Conservation (phyloP, 1,284 basidiomycete genomes). For the Wolfiporia cocos region DNA sequence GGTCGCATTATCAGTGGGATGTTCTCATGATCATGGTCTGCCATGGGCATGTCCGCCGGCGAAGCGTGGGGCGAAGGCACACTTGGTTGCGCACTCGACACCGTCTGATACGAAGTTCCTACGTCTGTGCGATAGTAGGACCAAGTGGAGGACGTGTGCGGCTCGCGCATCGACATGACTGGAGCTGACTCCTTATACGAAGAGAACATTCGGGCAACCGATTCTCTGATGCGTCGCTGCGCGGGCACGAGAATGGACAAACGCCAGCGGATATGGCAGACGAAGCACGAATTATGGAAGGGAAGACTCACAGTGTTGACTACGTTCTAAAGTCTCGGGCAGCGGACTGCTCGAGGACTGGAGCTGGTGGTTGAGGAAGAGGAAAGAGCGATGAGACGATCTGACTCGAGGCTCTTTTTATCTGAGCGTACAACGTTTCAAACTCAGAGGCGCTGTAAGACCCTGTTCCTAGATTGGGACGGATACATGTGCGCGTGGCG, state of each 20-base stretch:
- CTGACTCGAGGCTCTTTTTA: slow-evolving; percentile 36
- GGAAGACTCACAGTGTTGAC: slow-evolving; percentile 24
- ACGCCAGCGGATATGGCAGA: slow-evolving; percentile 19
- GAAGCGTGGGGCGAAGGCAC: slow-evolving; percentile 11
- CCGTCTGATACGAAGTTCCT: slow-evolving; percentile 12
- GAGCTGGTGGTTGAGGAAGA: slow-evolving; percentile 15
- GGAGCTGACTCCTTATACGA: slow-evolving; percentile 15
- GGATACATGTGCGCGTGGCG: not conserved
- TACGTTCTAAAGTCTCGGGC: slow-evolving; percentile 17
- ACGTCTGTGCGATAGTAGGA: slow-evolving; percentile 14
- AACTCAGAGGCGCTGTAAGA: slow-evolving; percentile 32
- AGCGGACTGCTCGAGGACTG: slow-evolving; percentile 21
- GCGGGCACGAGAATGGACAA: slow-evolving; percentile 11
- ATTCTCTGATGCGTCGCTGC: slow-evolving; percentile 1
- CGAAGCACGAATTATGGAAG: slow-evolving; percentile 13
- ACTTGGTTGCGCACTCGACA: slow-evolving; percentile 12
- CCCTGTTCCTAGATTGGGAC: slow-evolving; percentile 1
- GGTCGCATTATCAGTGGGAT: slow-evolving; percentile 33
- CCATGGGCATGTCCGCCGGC: slow-evolving; percentile 21
- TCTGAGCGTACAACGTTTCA: slow-evolving; percentile 33
- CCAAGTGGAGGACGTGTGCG: slow-evolving; percentile 16
- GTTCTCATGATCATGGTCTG: slow-evolving; percentile 22
- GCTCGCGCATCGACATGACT: slow-evolving; percentile 16
- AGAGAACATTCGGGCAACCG: slow-evolving; percentile 12
- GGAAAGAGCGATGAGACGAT: slow-evolving; percentile 11